phyloP scores from a whole-genome alignment of 176 grass and related monocot species.

The Rhipidocladum racemiflorum region DNA sequence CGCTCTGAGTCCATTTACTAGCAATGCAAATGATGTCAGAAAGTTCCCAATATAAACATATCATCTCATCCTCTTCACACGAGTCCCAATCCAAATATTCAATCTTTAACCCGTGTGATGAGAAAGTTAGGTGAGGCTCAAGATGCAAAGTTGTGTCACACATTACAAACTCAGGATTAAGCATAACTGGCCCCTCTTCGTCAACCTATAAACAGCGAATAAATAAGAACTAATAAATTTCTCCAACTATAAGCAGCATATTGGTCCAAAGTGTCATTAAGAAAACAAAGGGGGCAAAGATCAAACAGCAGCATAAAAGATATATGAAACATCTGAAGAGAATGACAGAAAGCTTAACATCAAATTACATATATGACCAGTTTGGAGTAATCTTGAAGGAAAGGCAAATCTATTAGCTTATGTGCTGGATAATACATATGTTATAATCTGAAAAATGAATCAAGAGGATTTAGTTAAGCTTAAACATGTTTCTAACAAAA shows the following conservation, averaged over 20 bases:
- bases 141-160: slow-evolving; percentile 31
- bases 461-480: not conserved
- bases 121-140: slow-evolving; percentile 63
- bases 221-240: slow-evolving; percentile 3
- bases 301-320: not conserved
- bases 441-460: not conserved
- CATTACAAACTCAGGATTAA: slow-evolving; percentile 64
- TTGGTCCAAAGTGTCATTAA: slow-evolving; percentile 14
- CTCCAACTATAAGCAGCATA: slow-evolving; percentile 19
- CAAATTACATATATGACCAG: not conserved
- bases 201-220: slow-evolving; percentile 52
- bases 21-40: slow-evolving; percentile 59
- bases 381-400: not conserved
- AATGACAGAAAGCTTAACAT: not conserved
- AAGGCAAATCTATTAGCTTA: not conserved
- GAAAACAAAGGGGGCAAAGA: slow-evolving; percentile 11
- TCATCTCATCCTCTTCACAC: slow-evolving; percentile 45
- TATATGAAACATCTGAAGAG: slow-evolving; percentile 17
- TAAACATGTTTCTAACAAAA: slow-evolving; percentile 12
- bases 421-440: not conserved
- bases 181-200: slow-evolving; percentile 42
- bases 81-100: slow-evolving; percentile 51
- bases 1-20: slow-evolving; percentile 62
- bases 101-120: slow-evolving; percentile 63
- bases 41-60: slow-evolving; percentile 46